phyloP scores from a whole-genome alignment of 768 basidiomycete genomes.

The Hygrophoropsis aurantiaca region DNA sequence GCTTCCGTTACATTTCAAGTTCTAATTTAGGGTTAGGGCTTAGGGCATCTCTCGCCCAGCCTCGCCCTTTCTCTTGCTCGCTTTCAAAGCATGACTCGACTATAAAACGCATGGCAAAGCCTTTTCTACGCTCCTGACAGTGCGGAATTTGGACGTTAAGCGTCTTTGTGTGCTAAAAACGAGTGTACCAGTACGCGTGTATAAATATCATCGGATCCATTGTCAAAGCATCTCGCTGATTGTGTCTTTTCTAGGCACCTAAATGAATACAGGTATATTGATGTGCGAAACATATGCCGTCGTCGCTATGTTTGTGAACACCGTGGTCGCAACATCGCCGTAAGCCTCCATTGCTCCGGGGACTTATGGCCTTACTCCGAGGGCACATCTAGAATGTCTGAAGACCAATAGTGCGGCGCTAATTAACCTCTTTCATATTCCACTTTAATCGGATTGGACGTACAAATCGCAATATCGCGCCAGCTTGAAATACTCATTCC shows the following conservation, averaged over 20 bases:
- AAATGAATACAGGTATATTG: no score
- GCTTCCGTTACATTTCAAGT: slow-evolving; percentile 1
- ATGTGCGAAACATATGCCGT: no score
- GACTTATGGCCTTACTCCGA: no score
- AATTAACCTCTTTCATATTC: no score
- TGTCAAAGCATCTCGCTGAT: slow-evolving; percentile 1
- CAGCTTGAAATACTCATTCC: no score
- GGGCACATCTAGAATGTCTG: no score
- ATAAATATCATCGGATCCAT: slow-evolving; percentile 5
- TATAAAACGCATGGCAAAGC: slow-evolving; percentile 1
- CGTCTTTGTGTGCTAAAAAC: neutral
- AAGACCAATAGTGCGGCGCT: no score
- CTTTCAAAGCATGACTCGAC: slow-evolving; percentile 6
- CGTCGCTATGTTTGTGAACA: no score
- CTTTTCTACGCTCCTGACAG: neutral
- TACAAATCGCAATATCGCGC: no score
- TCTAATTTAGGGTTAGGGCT: slow-evolving; percentile 30
- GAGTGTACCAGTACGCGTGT: neutral
- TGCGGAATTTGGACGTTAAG: neutral
- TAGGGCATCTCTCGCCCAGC: slow-evolving; percentile 16
- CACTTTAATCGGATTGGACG: no score
- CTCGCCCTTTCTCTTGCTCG: slow-evolving; percentile 2
- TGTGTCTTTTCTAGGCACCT: neutral
- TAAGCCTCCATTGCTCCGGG: no score
- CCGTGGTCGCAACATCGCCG: no score